Base-by-base conservation (phyloP, 2,329 filamentous ascomycete genomes). In the Sporothrix brunneoviolacea region DNA sequence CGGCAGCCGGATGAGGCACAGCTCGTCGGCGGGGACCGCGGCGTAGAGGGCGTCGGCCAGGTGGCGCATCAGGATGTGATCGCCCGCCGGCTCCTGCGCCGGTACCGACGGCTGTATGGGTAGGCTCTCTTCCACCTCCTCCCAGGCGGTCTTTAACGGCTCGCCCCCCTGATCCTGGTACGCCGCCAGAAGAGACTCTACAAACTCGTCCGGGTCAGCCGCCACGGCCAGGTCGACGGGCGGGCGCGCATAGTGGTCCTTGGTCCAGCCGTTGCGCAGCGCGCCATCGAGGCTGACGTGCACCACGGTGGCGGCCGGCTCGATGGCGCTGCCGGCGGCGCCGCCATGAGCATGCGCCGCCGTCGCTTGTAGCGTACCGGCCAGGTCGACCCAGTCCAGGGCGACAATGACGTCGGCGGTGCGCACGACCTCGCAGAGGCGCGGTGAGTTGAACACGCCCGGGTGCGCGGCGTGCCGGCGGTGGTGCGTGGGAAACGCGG, bases 331-430 rank as follows among this genome's bases (percentile, higher is more conserved):
- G 5, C 21, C 35, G 7, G 38, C 10, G 13, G 50, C 43, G n/a
- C n/a, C n/a, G n/a, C n/a, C n/a, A n/a, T n/a, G n/a, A n/a, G n/a
- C n/a, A n/a, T n/a, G n/a, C n/a, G n/a, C n/a, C n/a, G n/a, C n/a
- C n/a, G n/a, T n/a, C 1, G 50, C 44, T 32, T 52, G 38, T 4
- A 48, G 3, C 16, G 50, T 52, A 4, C 50, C 50, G 4, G 43
- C 50, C 4, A 52, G 32, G 38, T 52, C 50, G 6, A 52, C 50
- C 43, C 50, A 52, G 50, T 52, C 50, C 15, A 52, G 43, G 10
- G 50, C 40, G 8, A 52, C 50, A 35, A 52, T 43, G 32, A 48
- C 22, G 32, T 52, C 43, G 21, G 50, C 50, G 16, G 15, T 24
- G 8, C 37, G 38, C 8, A 52, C 40, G 15, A 43, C 21, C 33